Conservation (phyloP, 148 eudicot species). For the Chenopodium quinoa region DNA sequence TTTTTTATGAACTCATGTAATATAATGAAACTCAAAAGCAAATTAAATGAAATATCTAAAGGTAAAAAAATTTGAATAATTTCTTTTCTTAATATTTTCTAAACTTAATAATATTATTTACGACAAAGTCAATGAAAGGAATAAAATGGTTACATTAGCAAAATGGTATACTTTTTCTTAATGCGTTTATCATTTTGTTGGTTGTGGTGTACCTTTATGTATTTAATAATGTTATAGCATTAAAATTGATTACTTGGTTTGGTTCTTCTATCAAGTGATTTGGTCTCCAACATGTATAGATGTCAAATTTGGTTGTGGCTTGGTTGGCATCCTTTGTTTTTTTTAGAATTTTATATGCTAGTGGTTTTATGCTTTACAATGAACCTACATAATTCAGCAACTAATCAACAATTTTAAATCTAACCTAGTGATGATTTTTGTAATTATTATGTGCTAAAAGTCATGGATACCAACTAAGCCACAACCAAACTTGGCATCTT, state of each 20-base stretch:
- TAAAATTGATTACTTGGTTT: background rate
- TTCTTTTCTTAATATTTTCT: too few species aligned
- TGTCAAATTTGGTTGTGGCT: conserved; percentile 20
- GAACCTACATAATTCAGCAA: background rate
- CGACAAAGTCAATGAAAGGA: background rate
- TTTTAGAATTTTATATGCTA: background rate
- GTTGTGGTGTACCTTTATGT: background rate
- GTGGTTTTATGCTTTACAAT: background rate
- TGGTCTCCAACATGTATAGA: conserved; percentile 16
- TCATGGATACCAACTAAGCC: conserved; percentile 5
- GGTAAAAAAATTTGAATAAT: too few species aligned
- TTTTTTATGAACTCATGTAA: too few species aligned
- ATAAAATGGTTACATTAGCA: background rate
- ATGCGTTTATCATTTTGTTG: background rate
- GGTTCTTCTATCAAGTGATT: conserved; percentile 8
- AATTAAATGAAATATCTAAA: too few species aligned
- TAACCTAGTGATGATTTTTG: background rate
- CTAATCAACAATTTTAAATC: background rate
- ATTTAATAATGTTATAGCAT: conserved; percentile 14
- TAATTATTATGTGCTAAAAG: background rate
- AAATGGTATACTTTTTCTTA: background rate
- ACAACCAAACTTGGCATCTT: conserved; percentile 18
- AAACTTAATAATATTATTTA: background rate
- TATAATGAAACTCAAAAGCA: too few species aligned
- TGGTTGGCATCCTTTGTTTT: conserved; percentile 2